Conservation (phyloP, 2,329 filamentous ascomycete genomes). For the Aspergillus sp. region DNA sequence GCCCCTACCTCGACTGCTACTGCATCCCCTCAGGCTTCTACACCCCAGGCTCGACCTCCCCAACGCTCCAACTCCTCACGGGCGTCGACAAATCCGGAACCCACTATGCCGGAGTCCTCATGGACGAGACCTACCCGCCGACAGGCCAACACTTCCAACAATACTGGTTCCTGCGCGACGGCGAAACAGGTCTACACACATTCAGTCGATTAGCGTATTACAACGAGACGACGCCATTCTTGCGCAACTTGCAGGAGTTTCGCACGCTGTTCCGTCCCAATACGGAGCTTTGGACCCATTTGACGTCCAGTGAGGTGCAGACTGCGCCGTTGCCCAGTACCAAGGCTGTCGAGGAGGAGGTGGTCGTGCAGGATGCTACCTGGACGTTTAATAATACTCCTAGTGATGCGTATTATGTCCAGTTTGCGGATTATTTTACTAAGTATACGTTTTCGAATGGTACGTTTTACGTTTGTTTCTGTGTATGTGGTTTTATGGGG, state of each 20-base stretch:
- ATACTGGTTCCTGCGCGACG: constrained; percentile 66
- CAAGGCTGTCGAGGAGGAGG: constrained; percentile 40
- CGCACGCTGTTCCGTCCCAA: constrained; percentile 64
- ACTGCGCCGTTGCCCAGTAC: constrained; percentile 55
- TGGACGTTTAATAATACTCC: constrained; percentile 61
- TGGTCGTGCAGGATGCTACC: constrained; percentile 64
- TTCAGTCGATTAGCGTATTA: constrained; percentile 63
- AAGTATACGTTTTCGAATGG: constrained; percentile 65
- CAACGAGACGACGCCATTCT: constrained; percentile 58
- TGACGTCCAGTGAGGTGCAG: constrained; percentile 59
- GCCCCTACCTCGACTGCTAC: constrained; percentile 66
- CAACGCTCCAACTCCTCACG: constrained; percentile 54
- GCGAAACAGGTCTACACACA: constrained; percentile 64
- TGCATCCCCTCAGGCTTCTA: constrained; percentile 62
- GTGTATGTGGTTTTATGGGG: background rate
- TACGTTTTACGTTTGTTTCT: constrained; percentile 4
- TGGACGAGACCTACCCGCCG: constrained; percentile 60
- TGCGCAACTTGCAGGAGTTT: constrained; percentile 63
- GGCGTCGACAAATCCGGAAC: constrained; percentile 55
- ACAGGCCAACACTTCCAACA: constrained; percentile 64
- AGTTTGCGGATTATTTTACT: constrained; percentile 64
- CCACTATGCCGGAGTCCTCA: constrained; percentile 59
- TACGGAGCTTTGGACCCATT: constrained; percentile 62
- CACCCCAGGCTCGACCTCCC: constrained; percentile 56
- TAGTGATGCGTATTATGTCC: constrained; percentile 57